Conservation (phyloP, 75 land plant species). For the Selaginella tamariscina region DNA sequence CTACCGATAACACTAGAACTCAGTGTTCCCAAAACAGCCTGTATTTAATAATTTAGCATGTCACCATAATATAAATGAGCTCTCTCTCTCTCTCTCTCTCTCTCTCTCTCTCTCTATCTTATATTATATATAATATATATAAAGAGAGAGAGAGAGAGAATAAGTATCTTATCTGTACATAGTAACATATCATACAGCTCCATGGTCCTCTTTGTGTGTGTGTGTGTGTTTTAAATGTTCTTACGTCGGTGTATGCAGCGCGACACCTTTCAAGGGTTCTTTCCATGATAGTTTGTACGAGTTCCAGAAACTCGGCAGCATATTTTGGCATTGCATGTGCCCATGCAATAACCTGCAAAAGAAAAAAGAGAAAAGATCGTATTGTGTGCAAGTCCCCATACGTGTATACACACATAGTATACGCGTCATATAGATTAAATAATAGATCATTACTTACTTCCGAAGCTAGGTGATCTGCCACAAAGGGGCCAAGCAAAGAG, state of each 20-base stretch:
- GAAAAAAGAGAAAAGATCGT: background rate
- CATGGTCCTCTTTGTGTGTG: background rate
- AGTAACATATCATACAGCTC: background rate
- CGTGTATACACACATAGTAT: background rate
- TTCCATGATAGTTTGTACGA: constrained; percentile 88
- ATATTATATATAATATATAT: no score
- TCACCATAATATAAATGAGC: no score
- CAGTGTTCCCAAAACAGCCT: constrained; percentile 97
- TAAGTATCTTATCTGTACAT: no score
- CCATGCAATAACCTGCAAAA: constrained; percentile 82
- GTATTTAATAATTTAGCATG: no score
- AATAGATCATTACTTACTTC: constrained; percentile 37
- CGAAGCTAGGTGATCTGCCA: constrained; percentile 67
- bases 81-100: no score
- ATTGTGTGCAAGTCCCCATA: background rate
- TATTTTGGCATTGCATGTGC: constrained; percentile 98
- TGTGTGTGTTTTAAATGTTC: background rate
- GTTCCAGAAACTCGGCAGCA: constrained; percentile 80
- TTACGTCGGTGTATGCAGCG: constrained; percentile 86
- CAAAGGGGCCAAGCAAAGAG: constrained; percentile 67
- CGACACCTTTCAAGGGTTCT: constrained; percentile 93
- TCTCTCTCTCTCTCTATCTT: no score
- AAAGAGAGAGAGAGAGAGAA: no score
- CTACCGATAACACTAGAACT: constrained; percentile 91
- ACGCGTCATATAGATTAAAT: background rate